phyloP scores from a whole-genome alignment of 176 grass and related monocot species.

The Eremochloa ophiuroides region DNA sequence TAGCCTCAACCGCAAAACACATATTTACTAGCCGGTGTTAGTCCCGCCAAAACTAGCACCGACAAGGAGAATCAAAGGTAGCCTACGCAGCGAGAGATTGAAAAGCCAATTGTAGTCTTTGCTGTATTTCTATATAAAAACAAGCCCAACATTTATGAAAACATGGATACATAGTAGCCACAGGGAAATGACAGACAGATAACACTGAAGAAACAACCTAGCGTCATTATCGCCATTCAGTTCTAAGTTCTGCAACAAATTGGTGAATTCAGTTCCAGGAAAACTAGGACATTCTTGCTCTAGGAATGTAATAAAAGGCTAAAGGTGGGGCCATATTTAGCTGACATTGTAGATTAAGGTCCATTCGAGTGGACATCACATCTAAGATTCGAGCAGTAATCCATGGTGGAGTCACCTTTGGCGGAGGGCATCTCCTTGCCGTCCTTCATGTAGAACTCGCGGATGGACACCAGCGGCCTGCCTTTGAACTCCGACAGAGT shows the following conservation, averaged over 20 bases:
- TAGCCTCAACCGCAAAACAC: too few relatives aligned
- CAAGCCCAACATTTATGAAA: background rate
- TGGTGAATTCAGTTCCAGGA: background rate
- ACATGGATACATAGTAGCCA: background rate
- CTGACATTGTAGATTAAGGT: constrained; percentile 3
- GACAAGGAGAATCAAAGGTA: background rate
- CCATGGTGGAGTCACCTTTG: constrained; percentile 51
- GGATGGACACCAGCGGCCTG: constrained; percentile 71
- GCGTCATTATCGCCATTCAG: background rate
- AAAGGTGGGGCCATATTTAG: background rate
- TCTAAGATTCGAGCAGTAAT: background rate
- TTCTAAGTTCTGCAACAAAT: background rate
- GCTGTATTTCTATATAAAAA: background rate
- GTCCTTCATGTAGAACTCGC: constrained; percentile 80
- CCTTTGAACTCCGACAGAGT: constrained; percentile 72
- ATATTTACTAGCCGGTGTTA: too few relatives aligned
- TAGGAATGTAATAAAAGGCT: background rate
- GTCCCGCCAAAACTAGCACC: too few relatives aligned
- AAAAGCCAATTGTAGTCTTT: background rate
- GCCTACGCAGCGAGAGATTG: background rate
- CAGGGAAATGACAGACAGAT: background rate
- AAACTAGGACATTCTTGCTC: background rate
- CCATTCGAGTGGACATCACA: background rate
- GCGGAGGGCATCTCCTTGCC: constrained; percentile 73
- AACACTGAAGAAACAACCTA: background rate